Evolutionary conservation across 768 basidiomycete genomes (phyloP).

Genomic region (Tremella fuciformis): DNA sequence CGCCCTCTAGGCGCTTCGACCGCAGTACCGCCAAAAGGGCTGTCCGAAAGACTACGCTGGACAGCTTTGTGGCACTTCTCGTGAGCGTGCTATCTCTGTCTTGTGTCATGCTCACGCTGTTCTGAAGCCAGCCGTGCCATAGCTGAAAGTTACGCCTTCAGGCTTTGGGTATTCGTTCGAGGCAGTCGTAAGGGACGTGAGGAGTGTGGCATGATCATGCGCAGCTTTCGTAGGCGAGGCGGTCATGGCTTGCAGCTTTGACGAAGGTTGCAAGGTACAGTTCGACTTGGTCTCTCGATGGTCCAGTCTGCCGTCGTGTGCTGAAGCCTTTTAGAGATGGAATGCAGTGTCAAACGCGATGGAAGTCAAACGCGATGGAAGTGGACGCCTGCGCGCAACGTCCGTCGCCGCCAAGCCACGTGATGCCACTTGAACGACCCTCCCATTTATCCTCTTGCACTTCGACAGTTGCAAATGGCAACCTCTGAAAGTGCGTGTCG

Average conservation of each 20-base stretch:
- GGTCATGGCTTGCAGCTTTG: constrained; percentile 15
- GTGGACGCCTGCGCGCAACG: too few relatives aligned
- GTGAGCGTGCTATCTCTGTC: background rate
- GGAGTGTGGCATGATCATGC: constrained; percentile 32
- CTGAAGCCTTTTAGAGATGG: too few relatives aligned
- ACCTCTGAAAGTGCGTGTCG: too few relatives aligned
- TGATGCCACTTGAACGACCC: too few relatives aligned
- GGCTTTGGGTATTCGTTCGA: constrained; percentile 64
- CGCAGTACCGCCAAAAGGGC: constrained; percentile 84
- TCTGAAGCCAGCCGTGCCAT: constrained; percentile 93
- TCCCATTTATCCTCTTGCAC: too few relatives aligned
- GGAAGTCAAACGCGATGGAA: too few relatives aligned
- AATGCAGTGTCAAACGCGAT: too few relatives aligned
- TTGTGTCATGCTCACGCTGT: constrained; percentile 64
- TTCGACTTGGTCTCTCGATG: too few relatives aligned
- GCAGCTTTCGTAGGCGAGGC: constrained; percentile 22
- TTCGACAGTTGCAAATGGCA: too few relatives aligned
- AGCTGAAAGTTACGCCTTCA: constrained; percentile 67
- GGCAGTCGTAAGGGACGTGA: constrained; percentile 36
- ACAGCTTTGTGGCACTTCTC: constrained; percentile 55
- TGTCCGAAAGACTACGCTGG: constrained; percentile 90
- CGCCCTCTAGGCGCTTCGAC: constrained; percentile 86
- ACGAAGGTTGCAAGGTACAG: background rate
- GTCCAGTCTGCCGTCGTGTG: too few relatives aligned
- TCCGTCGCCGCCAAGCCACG: too few relatives aligned